Evolutionary conservation across 169 alveolate species (phyloP).

Genomic region (Perkinsus marinus): DNA sequence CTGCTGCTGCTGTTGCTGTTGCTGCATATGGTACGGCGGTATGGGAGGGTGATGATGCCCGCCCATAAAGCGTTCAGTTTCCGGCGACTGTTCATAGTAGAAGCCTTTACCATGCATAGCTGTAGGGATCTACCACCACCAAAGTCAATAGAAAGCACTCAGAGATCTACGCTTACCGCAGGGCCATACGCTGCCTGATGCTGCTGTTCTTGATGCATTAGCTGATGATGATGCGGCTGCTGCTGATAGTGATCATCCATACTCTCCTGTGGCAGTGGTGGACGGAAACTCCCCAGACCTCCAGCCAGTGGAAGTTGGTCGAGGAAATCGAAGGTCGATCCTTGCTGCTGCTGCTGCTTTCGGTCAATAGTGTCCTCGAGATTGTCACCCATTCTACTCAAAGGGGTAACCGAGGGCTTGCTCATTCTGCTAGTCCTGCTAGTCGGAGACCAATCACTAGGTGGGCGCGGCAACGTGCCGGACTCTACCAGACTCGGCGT

Average conservation of each 20-base stretch:
- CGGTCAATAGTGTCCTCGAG: background rate
- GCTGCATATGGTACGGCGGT: background rate
- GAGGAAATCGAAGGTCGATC: too few species aligned
- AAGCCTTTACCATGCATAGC: background rate
- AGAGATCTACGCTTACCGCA: too few species aligned
- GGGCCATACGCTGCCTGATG: too few species aligned
- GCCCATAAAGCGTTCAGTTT: background rate
- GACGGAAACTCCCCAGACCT: too few species aligned
- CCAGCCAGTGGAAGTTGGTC: too few species aligned
- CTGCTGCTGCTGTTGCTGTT: background rate
- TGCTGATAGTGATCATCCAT: too few species aligned
- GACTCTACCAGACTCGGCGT: background rate
- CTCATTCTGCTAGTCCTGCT: background rate
- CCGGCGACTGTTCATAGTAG: background rate
- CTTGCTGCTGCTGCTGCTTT: too few species aligned
- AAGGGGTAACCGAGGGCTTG: background rate
- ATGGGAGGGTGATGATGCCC: background rate
- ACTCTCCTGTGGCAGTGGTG: too few species aligned
- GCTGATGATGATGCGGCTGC: too few species aligned
- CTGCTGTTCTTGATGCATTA: too few species aligned
- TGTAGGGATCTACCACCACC: background rate
- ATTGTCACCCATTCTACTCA: background rate
- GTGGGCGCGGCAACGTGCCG: background rate
- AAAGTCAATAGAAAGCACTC: background rate
- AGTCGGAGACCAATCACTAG: background rate